phyloP scores from a whole-genome alignment of 768 basidiomycete genomes.

The Butyriboletus loyo region DNA sequence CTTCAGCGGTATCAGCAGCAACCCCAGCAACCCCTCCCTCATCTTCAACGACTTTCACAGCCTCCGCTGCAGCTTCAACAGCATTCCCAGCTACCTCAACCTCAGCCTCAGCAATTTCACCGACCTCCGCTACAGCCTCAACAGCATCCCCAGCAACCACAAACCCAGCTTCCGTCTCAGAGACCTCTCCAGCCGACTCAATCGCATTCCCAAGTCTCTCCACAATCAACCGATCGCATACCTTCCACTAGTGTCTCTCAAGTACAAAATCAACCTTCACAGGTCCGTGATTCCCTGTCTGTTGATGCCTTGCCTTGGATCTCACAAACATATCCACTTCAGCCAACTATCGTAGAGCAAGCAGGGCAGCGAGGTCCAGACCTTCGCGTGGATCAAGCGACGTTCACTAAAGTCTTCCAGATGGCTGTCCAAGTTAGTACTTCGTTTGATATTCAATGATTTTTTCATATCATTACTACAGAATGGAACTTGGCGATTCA shows the following conservation, averaged over 20 bases:
- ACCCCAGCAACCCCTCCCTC: background rate
- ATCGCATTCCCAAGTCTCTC: background rate
- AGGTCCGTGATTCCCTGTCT: background rate
- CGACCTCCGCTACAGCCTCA: background rate
- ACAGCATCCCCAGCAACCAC: background rate
- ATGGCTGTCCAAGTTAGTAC: constrained; percentile 17
- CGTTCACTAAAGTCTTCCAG: constrained; percentile 24
- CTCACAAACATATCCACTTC: background rate
- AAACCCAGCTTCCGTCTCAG: background rate
- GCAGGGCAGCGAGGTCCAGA: background rate
- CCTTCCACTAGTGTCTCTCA: background rate
- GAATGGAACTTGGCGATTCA: constrained; percentile 14
- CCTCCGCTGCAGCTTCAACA: background rate
- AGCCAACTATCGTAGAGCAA: constrained; percentile 1
- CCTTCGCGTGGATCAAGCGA: constrained; percentile 5
- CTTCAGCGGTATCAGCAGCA: background rate
- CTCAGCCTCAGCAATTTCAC: background rate
- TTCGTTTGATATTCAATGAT: background rate
- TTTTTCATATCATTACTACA: constrained; percentile 7
- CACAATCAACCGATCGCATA: background rate
- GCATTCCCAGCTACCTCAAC: background rate
- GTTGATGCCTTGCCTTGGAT: background rate
- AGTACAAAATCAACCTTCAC: background rate
- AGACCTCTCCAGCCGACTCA: constrained; percentile 1
- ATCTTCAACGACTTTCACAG: constrained; percentile 2